Evolutionary conservation across 2,329 filamentous ascomycete genomes (phyloP).

Genomic region (Hypoxylon sp.): DNA sequence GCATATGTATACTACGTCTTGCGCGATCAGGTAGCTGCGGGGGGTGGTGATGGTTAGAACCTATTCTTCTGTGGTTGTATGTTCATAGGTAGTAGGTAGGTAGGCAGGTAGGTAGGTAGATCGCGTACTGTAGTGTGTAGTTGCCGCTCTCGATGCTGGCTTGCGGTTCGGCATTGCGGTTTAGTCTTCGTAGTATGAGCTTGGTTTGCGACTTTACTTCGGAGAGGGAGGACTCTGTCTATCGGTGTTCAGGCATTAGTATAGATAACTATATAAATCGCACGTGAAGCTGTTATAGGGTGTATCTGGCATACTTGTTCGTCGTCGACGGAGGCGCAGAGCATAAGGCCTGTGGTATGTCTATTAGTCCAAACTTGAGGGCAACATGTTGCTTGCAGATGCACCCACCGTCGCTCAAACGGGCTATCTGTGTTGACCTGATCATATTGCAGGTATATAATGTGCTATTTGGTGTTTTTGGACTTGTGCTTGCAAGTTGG

Average conservation of each 20-base stretch:
- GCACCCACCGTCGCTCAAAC: constrained; percentile 77
- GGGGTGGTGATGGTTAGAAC: not conserved
- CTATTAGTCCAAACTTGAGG: constrained; percentile 26
- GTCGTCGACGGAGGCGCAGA: constrained; percentile 94
- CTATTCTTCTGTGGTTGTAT: not conserved
- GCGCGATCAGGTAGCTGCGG: constrained; percentile 80
- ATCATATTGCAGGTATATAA: no score
- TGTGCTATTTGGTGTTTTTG: not conserved
- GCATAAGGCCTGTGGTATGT: constrained; percentile 76
- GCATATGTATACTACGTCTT: constrained; percentile 88
- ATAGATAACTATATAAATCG: no score
- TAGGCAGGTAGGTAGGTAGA: constrained; percentile 1
- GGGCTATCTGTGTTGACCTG: constrained; percentile 90
- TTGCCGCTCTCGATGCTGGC: constrained; percentile 86
- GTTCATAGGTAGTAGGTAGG: not conserved
- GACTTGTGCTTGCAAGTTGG: not conserved
- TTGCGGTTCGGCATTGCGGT: constrained; percentile 87
- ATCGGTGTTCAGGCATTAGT: no score
- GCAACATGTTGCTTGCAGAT: constrained; percentile 31
- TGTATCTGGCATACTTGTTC: constrained; percentile 62
- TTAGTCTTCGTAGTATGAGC: constrained; percentile 87
- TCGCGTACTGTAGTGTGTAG: constrained; percentile 83
- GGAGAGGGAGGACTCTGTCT: constrained; percentile 76
- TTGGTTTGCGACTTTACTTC: constrained; percentile 93
- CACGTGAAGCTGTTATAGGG: not conserved